Percentiles rank a stretch among this genome's conserved stretches.
Evolutionary conservation across 2,329 filamentous ascomycete species (phyloP).

Genomic region (Mycogone perniciosa): DNA sequence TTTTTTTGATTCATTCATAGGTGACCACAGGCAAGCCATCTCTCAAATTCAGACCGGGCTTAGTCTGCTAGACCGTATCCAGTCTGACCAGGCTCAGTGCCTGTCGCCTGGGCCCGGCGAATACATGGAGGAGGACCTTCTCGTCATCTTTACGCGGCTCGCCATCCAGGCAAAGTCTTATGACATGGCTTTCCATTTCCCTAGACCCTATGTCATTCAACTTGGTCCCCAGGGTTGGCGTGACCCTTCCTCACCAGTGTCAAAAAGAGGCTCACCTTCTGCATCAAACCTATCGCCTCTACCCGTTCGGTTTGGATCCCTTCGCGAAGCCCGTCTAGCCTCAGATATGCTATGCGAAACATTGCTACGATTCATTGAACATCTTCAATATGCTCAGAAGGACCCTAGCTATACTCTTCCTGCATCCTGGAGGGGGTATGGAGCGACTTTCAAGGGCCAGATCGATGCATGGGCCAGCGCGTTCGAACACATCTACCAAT

Average conservation of each 20-base stretch:
- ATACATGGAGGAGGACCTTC: slow-evolving; percentile 51
- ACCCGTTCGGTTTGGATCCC: slow-evolving; percentile 36
- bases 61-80: slow-evolving; percentile 46
- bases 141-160: slow-evolving; percentile 57
- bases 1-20: slow-evolving; percentile 63
- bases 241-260: slow-evolving; percentile 26
- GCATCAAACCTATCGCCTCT: slow-evolving; percentile 20
- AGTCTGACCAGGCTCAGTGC: slow-evolving; percentile 13
- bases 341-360: slow-evolving; percentile 52
- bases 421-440: slow-evolving; percentile 40
- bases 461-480: slow-evolving; percentile 50
- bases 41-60: slow-evolving; percentile 55
- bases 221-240: slow-evolving; percentile 29
- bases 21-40: slow-evolving; percentile 57
- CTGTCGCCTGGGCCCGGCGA: slow-evolving; percentile 28
- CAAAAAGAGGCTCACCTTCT: slow-evolving; percentile 38
- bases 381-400: slow-evolving; percentile 40
- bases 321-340: slow-evolving; percentile 49
- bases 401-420: slow-evolving; percentile 50
- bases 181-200: slow-evolving; percentile 63
- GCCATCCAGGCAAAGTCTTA: slow-evolving; percentile 62
- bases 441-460: slow-evolving; percentile 41
- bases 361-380: slow-evolving; percentile 54
- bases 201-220: slow-evolving; percentile 53
- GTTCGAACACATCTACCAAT: slow-evolving; percentile 48